These are phyloP conservation scores for Kodamaea nitidulidarum DNA, from an alignment of 805 yeast species.

Conservation along the genomic window DNA sequence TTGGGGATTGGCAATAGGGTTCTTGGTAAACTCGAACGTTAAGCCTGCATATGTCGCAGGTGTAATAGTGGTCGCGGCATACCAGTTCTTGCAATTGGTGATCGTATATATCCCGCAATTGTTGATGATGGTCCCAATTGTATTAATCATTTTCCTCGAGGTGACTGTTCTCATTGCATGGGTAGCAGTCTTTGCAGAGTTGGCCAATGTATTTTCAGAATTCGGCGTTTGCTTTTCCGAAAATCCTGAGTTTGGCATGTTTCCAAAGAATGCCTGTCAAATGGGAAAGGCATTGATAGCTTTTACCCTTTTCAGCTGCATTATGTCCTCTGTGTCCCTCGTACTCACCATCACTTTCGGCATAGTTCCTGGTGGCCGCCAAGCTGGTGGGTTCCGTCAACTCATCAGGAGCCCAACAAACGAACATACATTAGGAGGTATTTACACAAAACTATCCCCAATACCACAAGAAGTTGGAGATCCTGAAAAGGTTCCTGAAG, in stretches of 20 bases:
- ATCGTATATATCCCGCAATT: slow-evolving; percentile 6
- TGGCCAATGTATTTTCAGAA: slow-evolving; percentile 5
- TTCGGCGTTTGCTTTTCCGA: slow-evolving; percentile 3
- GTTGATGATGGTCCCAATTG: slow-evolving; percentile 6
- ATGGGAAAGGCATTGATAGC: slow-evolving; percentile 11
- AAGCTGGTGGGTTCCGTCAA: slow-evolving; percentile 3
- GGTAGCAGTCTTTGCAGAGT: slow-evolving; percentile 8
- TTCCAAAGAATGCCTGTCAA: slow-evolving; percentile 3
- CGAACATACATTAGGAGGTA: slow-evolving; percentile 6
- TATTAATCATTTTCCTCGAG: slow-evolving; percentile 6
- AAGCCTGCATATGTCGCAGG: slow-evolving; percentile 4
- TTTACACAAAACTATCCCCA: slow-evolving; percentile 4
- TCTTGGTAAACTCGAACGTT: neutral
- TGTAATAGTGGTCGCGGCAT: slow-evolving; percentile 6
- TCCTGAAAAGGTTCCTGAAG: neutral
- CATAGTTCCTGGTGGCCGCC: slow-evolving; percentile 5
- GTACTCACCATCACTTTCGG: slow-evolving; percentile 1
- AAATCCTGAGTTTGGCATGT: no score
- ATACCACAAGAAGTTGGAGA: neutral
- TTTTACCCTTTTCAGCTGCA: slow-evolving; percentile 9
- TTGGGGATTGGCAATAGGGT: slow-evolving; percentile 7
- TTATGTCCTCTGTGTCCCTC: slow-evolving; percentile 5
- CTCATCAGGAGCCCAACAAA: slow-evolving; percentile 3
- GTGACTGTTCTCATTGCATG: slow-evolving; percentile 8
- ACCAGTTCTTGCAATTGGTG: slow-evolving; percentile 5